phyloP scores from a whole-genome alignment of 106 monocot genomes.

The Posidonia australis region DNA sequence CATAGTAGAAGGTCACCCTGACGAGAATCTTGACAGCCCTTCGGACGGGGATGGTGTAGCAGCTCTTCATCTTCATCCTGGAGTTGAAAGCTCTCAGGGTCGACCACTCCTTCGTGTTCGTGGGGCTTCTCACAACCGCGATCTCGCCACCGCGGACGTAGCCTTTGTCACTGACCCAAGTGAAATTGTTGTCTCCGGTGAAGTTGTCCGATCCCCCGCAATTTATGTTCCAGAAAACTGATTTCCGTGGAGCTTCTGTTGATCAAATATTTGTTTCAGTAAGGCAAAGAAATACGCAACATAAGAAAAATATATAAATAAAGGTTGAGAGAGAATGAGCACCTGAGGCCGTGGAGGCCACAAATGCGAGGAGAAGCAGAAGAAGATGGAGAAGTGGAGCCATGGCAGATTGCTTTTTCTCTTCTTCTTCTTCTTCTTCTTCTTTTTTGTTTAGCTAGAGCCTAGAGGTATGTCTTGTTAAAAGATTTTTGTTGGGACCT shows the following conservation, averaged over 20 bases:
- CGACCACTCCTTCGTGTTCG: background rate
- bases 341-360: too few species aligned
- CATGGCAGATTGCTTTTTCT: too few species aligned
- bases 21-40: background rate
- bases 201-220: background rate
- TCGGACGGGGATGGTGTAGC: slow-evolving; percentile 5
- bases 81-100: background rate
- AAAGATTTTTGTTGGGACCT: too few species aligned
- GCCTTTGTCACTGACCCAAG: background rate
- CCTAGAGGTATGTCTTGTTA: too few species aligned
- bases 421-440: too few species aligned
- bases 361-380: too few species aligned
- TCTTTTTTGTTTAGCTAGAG: too few species aligned
- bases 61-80: slow-evolving; percentile 7
- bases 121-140: background rate
- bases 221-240: slow-evolving; percentile 2
- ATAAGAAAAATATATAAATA: too few species aligned
- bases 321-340: too few species aligned
- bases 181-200: background rate
- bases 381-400: too few species aligned
- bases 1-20: slow-evolving; percentile 10
- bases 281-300: too few species aligned
- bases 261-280: too few species aligned
- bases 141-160: background rate
- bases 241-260: background rate